Evolutionary conservation across 2,329 filamentous ascomycete species (phyloP).

Genomic region (Pleoardoris graminearum): DNA sequence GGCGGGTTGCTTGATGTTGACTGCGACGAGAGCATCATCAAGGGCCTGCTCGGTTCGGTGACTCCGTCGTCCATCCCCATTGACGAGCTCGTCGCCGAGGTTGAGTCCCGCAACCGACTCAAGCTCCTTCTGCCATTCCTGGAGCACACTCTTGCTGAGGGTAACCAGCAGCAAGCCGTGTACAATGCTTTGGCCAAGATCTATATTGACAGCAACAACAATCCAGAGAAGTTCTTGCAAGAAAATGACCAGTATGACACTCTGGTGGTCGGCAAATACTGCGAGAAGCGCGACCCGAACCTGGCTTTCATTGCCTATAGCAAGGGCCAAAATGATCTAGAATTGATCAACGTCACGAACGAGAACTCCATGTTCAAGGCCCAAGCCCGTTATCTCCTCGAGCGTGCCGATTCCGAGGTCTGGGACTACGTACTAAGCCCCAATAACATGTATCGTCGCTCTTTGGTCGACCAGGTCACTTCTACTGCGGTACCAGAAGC

Average conservation of each 20-base stretch:
- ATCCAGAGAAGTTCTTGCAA: constrained; percentile 95
- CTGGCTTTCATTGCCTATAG: constrained; percentile 91
- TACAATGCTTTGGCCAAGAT: constrained; percentile 99
- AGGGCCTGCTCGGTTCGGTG: constrained; percentile 82
- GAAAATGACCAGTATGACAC: constrained; percentile 98
- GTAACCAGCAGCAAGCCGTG: constrained; percentile 94
- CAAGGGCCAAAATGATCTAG: constrained; percentile 96
- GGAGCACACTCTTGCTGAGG: constrained; percentile 83
- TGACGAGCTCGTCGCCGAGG: constrained; percentile 88
- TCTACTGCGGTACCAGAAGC: constrained; percentile 90
- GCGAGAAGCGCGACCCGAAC: constrained; percentile 96
- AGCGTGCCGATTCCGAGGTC: constrained; percentile 84
- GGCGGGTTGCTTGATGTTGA: constrained; percentile 94
- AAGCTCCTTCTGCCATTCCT: constrained; percentile 96
- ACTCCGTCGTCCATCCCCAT: constrained; percentile 86
- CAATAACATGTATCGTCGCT: constrained; percentile 94
- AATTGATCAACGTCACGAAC: constrained; percentile 96
- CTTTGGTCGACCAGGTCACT: constrained; percentile 93
- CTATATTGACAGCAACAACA: constrained; percentile 98
- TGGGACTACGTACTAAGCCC: constrained; percentile 94
- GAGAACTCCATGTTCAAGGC: constrained; percentile 99
- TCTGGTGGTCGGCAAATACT: constrained; percentile 92
- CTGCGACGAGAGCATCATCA: constrained; percentile 95
- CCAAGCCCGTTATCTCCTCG: constrained; percentile 93
- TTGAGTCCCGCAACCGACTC: constrained; percentile 92